phyloP scores from a whole-genome alignment of 768 basidiomycete genomes.

The Amanita muscaria region DNA sequence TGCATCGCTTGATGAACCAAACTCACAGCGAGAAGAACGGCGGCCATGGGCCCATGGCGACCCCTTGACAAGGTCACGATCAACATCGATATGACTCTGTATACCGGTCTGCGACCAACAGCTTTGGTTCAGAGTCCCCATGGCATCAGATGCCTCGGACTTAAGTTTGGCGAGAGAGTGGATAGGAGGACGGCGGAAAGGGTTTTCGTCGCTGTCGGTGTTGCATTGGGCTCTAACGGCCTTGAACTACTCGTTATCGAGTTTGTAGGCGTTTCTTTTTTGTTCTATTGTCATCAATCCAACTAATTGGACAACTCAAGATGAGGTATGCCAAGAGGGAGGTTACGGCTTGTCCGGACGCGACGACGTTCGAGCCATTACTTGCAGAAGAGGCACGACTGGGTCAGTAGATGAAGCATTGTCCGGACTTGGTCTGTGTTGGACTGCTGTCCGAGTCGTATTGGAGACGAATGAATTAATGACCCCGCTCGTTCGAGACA shows the following conservation, averaged over 20 bases:
- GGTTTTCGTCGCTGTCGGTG: slow-evolving; percentile 33
- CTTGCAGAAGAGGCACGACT: slow-evolving; percentile 11
- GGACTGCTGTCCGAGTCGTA: neutral
- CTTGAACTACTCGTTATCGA: slow-evolving; percentile 13
- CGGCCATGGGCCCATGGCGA: slow-evolving; percentile 13
- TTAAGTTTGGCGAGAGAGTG: slow-evolving; percentile 30
- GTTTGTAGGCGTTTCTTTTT: slow-evolving; percentile 17
- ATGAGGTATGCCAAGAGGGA: slow-evolving; percentile 14
- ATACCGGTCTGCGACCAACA: slow-evolving; percentile 36
- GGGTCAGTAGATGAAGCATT: slow-evolving; percentile 18
- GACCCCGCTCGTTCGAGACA: slow-evolving; percentile 16
- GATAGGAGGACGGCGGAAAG: slow-evolving; percentile 40
- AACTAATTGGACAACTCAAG: slow-evolving; percentile 15
- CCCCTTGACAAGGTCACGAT: slow-evolving; percentile 27
- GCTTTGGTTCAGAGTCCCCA: slow-evolving; percentile 28
- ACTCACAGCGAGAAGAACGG: slow-evolving; percentile 1
- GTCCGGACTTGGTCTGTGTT: slow-evolving; percentile 10
- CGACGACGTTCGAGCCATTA: neutral
- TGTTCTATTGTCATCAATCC: neutral
- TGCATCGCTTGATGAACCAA: slow-evolving; percentile 12
- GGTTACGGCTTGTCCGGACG: neutral
- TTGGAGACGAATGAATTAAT: slow-evolving; percentile 14
- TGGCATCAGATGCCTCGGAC: slow-evolving; percentile 23
- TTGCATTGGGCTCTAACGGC: slow-evolving; percentile 18
- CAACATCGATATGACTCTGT: slow-evolving; percentile 36